Evolutionary conservation across 2,329 filamentous ascomycete species (phyloP), one percentile per base, ranked within the genome.

Genomic region (Cercospora sp.): DNA sequence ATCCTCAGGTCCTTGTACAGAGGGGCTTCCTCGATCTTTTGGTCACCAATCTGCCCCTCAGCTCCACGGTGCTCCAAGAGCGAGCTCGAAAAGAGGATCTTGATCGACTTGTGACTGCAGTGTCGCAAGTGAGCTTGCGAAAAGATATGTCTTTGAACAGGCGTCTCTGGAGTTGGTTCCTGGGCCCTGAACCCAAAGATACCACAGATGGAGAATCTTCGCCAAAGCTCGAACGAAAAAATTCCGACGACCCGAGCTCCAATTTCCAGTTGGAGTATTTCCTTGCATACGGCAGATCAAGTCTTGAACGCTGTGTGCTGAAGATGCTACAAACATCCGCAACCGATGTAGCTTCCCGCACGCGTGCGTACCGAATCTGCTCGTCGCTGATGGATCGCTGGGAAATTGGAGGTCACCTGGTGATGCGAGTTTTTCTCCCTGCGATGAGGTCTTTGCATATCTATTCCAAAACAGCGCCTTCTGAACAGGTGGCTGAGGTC

Each of bases 111-210:
- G 86, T 97, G 33, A 87, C 89, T 67, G 92, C 94, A 16, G 94
- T 94, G 5, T 89, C 89, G n/a, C 89, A 91, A 1, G 94, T 99
- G 20, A 93, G 98, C 1, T 89, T 89, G 20, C 87, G 95, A 60
- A 88, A 94, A 79, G 95, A 99, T 72, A 99, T 99, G 95, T 96
- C 94, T 77, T 82, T 99, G 60, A 99, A 99, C 78, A 86, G 95
- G 73, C 88, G 95, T 42, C 82, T 99, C n/a, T 98, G 94, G 93
- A 89, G 91, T 53, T 99, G 95, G 95, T 89, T 98, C 69, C 84
- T 99, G 1, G 95, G 95, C 0, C 94, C 94, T 2, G 92, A 88
- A 63, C 79, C 83, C n/a, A 78, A 78, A 63, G 75, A 76, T 23
- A 77, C 79, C 5, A 71, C 62, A 5, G 72, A 71, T 23, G 76